A percentile compares a stretch with the other conserved stretches of the same genome.
Evolutionary conservation across 352 stramenopile genomes (phyloP).

Genomic region (Phytophthora melonis): DNA sequence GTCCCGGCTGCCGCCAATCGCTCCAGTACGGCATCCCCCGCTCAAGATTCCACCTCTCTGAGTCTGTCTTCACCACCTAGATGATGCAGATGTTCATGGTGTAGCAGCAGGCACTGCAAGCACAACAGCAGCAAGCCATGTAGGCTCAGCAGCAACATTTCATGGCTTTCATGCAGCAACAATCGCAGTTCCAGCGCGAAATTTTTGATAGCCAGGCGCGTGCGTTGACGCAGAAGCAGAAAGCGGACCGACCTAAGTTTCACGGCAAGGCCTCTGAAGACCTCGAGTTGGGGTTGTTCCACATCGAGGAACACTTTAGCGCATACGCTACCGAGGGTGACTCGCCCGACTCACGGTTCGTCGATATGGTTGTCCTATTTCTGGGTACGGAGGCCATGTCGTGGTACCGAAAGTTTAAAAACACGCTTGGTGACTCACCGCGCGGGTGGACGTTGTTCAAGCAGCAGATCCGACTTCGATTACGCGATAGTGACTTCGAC

Average conservation of each 20-base stretch:
- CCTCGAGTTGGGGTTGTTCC: conserved; percentile 9
- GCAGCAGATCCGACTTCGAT: neutral
- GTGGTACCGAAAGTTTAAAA: conserved; percentile 19
- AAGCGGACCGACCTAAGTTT: neutral
- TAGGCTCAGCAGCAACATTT: neutral
- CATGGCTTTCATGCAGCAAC: neutral
- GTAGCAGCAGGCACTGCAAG: neutral
- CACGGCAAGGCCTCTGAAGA: conserved; percentile 5
- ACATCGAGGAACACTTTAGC: conserved; percentile 7
- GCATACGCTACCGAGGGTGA: neutral
- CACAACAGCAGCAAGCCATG: neutral
- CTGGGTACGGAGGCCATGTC: conserved; percentile 2
- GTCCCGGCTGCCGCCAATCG: neutral
- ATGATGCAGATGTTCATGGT: neutral
- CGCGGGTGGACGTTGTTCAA: neutral
- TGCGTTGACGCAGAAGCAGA: neutral
- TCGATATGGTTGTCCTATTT: conserved; percentile 15
- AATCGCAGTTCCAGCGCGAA: neutral
- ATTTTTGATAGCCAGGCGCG: neutral
- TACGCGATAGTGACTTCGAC: neutral
- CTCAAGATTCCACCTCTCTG: neutral
- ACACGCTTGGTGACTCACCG: neutral
- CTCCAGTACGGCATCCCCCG: neutral
- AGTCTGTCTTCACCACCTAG: neutral
- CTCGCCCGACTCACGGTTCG: conserved; percentile 1